These are phyloP conservation scores for Bathelium albidoporum DNA, from an alignment of 495 filamentous ascomycete species.

Conservation along the genomic window DNA sequence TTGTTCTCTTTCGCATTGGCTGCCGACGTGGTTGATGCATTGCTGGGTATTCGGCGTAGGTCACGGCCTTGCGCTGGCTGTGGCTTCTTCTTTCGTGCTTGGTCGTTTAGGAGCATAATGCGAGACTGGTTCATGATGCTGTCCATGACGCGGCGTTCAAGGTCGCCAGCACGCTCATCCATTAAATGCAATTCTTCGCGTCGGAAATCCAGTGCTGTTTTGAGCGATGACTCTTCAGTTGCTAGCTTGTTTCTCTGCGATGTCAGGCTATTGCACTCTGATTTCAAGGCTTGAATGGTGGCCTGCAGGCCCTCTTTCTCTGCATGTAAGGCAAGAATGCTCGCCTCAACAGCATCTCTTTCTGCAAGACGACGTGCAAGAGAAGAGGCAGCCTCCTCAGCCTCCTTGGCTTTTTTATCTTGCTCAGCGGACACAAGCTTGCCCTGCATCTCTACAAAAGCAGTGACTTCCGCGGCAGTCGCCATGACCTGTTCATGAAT, in stretches of 20 bases:
- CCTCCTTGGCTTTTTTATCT: conserved; percentile 66
- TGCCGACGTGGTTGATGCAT: conserved; percentile 32
- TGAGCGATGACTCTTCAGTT: conserved; percentile 75
- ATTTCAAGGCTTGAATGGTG: conserved; percentile 29
- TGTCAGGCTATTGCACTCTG: conserved; percentile 46
- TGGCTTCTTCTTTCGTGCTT: conserved; percentile 36
- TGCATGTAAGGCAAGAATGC: conserved; percentile 52
- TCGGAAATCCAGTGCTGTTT: conserved; percentile 78
- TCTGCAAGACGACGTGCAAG: conserved; percentile 70
- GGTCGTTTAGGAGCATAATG: conserved; percentile 59
- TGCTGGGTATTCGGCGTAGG: conserved; percentile 60
- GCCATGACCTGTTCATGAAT: conserved; percentile 81
- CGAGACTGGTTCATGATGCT: conserved; percentile 93
- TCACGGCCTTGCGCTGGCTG: conserved; percentile 45
- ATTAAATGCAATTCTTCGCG: conserved; percentile 84
- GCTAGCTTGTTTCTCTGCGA: conserved; percentile 65
- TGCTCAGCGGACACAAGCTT: conserved; percentile 67
- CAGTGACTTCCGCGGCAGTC: conserved; percentile 76
- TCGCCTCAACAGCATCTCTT: conserved; percentile 65
- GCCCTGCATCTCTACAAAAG: conserved; percentile 73
- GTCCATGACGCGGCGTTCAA: conserved; percentile 88
- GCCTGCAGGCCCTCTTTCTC: conserved; percentile 41
- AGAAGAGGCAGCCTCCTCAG: conserved; percentile 70
- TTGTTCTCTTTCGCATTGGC: conserved; percentile 26
- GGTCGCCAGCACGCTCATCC: conserved; percentile 71